Evolutionary conservation across 2,329 filamentous ascomycete species (phyloP).

Genomic region (Colletotrichum sp.): DNA sequence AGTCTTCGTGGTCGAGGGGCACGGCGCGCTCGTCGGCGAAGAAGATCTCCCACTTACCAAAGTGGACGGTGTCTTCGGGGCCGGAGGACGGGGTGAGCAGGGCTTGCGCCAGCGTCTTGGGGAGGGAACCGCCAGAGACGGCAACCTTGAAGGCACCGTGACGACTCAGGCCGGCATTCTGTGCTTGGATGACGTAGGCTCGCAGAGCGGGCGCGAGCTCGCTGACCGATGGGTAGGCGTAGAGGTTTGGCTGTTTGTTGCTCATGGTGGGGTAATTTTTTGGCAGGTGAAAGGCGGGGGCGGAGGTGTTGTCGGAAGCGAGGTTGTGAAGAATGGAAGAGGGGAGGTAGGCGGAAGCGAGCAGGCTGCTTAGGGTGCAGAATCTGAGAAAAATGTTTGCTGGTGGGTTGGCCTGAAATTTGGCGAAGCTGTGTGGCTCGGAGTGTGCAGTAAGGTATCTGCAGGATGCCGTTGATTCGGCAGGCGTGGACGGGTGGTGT

Average conservation of each 20-base stretch:
- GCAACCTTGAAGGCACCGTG: conserved; percentile 89
- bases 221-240: conserved; percentile 74
- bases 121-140: conserved; percentile 92
- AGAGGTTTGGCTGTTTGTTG: conserved; percentile 73
- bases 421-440: neutral
- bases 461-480: neutral
- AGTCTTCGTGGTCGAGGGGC: conserved; percentile 88
- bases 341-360: neutral
- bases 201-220: conserved; percentile 80
- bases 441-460: neutral
- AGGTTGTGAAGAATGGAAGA: conserved; percentile 11
- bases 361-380: neutral
- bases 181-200: conserved; percentile 80
- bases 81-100: conserved; percentile 65
- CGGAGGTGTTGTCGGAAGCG: conserved; percentile 9
- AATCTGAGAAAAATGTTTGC: neutral
- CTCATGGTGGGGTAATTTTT: conserved; percentile 39
- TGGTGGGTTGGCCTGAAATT: neutral
- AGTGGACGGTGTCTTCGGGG: conserved; percentile 70
- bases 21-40: conserved; percentile 98
- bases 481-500: neutral
- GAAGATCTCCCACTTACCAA: conserved; percentile 95
- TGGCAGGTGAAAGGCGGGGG: conserved; percentile 9
- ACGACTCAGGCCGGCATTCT: conserved; percentile 79
- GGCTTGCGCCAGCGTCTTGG: conserved; percentile 84